A percentile compares a stretch with the other conserved stretches of the same genome.
Evolutionary conservation across 2,329 filamentous ascomycete genomes (phyloP).

Genomic region (Cladophialophora carrionii): DNA sequence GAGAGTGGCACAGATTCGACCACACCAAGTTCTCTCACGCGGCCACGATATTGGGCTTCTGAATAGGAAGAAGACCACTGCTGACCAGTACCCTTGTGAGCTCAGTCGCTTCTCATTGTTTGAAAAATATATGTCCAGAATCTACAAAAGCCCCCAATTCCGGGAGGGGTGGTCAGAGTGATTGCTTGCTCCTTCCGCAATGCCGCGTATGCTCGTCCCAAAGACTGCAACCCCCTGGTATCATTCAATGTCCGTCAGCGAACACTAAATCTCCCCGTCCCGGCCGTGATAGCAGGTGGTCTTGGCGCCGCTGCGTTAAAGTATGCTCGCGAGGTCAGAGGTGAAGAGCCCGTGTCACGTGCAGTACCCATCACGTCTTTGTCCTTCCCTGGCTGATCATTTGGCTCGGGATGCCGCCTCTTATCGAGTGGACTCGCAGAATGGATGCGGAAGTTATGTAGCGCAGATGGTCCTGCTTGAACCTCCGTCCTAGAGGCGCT

Average conservation of each 20-base stretch:
- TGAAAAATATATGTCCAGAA: constrained; percentile 5
- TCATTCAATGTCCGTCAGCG: constrained; percentile 28
- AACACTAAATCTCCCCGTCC: constrained; percentile 40
- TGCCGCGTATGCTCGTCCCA: not conserved
- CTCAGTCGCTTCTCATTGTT: not conserved
- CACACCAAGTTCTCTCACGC: not conserved
- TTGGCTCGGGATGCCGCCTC: constrained; percentile 29
- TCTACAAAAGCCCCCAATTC: not conserved
- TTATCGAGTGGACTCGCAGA: constrained; percentile 35
- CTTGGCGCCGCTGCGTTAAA: constrained; percentile 13
- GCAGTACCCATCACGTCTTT: not conserved
- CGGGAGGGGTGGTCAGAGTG: not conserved
- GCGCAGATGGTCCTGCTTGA: constrained; percentile 10
- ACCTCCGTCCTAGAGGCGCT: constrained; percentile 41
- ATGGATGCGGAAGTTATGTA: constrained; percentile 30
- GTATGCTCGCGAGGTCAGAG: constrained; percentile 30
- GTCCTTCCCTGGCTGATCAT: constrained; percentile 23
- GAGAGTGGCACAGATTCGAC: not conserved
- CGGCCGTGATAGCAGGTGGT: constrained; percentile 30
- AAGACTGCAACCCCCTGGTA: not conserved
- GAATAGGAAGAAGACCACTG: not conserved
- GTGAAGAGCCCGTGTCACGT: constrained; percentile 29
- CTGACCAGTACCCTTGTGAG: not conserved
- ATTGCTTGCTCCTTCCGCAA: not conserved
- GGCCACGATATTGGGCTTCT: not conserved